A percentile compares a stretch with the other conserved stretches of the same genome.
These are phyloP conservation scores for Debaryomyces sp. DNA, from an alignment of 1,139 yeast species.

Conservation along the genomic window DNA sequence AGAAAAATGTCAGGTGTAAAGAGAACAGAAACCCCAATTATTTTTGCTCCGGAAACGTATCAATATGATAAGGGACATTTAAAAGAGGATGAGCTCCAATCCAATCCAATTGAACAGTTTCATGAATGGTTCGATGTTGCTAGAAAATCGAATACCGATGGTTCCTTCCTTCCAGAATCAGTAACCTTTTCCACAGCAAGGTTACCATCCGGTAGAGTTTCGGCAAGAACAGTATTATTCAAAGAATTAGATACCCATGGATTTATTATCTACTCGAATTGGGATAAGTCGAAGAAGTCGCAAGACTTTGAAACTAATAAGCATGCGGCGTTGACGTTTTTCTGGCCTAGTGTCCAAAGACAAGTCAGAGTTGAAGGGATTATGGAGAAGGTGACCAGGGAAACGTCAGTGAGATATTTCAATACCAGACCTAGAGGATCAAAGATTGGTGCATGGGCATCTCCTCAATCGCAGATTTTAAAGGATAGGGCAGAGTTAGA, in stretches of 20 bases:
- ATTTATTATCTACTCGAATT: constrained; percentile 87
- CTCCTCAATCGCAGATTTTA: constrained; percentile 77
- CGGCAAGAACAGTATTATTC: constrained; percentile 79
- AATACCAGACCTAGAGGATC: constrained; percentile 90
- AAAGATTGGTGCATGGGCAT: constrained; percentile 95
- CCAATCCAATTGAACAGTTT: constrained; percentile 77
- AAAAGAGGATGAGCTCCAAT: constrained; percentile 52
- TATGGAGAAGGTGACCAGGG: constrained; percentile 72
- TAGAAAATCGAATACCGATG: constrained; percentile 41
- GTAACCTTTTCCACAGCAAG: constrained; percentile 82
- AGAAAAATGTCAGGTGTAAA: constrained; percentile 6
- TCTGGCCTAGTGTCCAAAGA: constrained; percentile 89
- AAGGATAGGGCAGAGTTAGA: constrained; percentile 65
- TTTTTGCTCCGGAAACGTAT: constrained; percentile 84
- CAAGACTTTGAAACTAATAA: constrained; percentile 71
- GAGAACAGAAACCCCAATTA: constrained; percentile 27
- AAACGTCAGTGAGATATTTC: constrained; percentile 77
- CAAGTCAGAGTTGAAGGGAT: constrained; percentile 92
- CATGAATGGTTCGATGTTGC: constrained; percentile 87
- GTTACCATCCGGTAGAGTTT: constrained; percentile 85
- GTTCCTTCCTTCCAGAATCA: constrained; percentile 70
- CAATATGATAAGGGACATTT: constrained; percentile 78
- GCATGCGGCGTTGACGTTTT: constrained; percentile 82
- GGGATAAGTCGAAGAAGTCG: constrained; percentile 85
- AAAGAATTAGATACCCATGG: constrained; percentile 88